Conservation (phyloP, 129 eudicot species). For the Apium graveolens region DNA sequence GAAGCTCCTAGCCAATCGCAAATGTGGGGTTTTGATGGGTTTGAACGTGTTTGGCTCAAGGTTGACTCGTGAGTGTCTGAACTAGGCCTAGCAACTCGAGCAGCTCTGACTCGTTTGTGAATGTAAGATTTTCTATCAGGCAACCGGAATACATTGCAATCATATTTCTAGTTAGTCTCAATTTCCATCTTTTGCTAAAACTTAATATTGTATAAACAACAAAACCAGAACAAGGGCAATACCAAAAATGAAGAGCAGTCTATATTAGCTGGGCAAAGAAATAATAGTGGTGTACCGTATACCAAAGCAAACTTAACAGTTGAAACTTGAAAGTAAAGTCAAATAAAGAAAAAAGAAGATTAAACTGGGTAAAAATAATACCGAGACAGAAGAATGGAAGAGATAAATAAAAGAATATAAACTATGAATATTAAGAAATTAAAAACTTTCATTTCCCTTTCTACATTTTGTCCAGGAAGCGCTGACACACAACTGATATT, state of each 20-base stretch:
- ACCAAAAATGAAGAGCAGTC: background rate
- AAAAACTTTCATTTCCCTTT: background rate
- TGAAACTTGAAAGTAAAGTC: background rate
- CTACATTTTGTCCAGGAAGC: background rate
- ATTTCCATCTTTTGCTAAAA: background rate
- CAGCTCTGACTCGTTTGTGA: background rate
- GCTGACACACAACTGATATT: background rate
- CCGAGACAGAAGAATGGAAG: background rate
- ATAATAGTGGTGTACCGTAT: background rate
- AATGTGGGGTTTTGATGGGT: background rate
- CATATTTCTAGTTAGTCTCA: background rate
- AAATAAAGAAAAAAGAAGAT: background rate
- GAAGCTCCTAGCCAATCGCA: background rate
- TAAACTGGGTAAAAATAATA: background rate
- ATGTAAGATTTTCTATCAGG: background rate
- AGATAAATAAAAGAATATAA: background rate
- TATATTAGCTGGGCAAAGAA: background rate
- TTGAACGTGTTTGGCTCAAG: background rate
- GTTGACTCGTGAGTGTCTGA: background rate
- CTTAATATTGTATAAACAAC: background rate
- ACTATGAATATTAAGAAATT: background rate
- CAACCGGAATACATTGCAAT: background rate
- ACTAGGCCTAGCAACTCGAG: background rate
- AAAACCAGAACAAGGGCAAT: background rate
- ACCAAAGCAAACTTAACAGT: background rate